Evolutionary conservation across 2,329 filamentous ascomycete genomes (phyloP).

Genomic region (Iodosphaeria phyllophila): DNA sequence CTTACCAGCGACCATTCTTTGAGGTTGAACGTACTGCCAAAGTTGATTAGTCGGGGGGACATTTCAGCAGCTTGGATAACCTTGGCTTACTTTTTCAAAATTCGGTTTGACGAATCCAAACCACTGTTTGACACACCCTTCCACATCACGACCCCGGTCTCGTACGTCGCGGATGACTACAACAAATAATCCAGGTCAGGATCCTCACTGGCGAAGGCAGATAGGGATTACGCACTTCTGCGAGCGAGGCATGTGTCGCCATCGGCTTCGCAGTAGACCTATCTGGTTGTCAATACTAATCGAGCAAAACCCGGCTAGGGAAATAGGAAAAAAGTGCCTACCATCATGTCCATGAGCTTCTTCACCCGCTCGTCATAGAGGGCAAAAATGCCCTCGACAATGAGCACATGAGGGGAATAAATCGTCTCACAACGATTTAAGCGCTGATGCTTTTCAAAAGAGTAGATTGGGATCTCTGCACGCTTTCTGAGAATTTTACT

Average conservation of each 20-base stretch:
- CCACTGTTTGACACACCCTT: conserved; percentile 97
- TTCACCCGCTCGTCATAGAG: conserved; percentile 74
- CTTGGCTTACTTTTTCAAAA: conserved; percentile 47
- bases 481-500: conserved; percentile 47
- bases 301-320: conserved; percentile 1
- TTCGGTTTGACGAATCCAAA: conserved; percentile 93
- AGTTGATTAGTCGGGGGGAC: too few relatives aligned
- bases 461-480: conserved; percentile 86
- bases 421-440: conserved; percentile 66
- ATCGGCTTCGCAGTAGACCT: conserved; percentile 95
- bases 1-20: conserved; percentile 64
- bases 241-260: conserved; percentile 82
- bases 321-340: conserved; percentile 16
- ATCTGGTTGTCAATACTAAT: conserved; percentile 4
- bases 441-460: conserved; percentile 79
- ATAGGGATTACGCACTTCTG: conserved; percentile 38
- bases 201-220: neutral
- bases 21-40: conserved; percentile 66
- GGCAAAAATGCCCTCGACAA: conserved; percentile 91
- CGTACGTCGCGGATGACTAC: conserved; percentile 71
- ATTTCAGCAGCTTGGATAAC: conserved; percentile 4
- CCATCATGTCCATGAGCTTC: conserved; percentile 79
- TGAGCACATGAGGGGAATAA: conserved; percentile 90
- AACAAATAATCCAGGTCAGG: neutral
- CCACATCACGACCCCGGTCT: conserved; percentile 76